phyloP scores from a whole-genome alignment of 192 early-diverging fungal species.

The Coemansia asiatica region DNA sequence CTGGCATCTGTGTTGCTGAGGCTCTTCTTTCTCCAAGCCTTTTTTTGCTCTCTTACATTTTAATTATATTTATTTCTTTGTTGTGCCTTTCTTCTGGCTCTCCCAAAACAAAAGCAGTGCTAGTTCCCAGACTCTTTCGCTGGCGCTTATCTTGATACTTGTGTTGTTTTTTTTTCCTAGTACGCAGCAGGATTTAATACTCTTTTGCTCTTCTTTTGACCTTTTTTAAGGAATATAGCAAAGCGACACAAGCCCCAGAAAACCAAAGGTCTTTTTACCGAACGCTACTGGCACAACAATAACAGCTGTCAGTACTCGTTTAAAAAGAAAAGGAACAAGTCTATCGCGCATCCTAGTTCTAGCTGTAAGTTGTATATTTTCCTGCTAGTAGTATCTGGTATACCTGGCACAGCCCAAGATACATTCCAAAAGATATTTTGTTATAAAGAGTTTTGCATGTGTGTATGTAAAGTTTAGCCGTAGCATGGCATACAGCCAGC shows the following conservation, averaged over 20 bases:
- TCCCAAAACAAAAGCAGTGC: not conserved
- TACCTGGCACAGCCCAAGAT: not conserved
- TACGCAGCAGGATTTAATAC: not conserved
- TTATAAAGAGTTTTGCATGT: not conserved
- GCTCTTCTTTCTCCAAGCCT: not conserved
- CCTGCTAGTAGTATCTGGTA: not conserved
- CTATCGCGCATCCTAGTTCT: not conserved
- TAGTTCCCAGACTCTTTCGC: not conserved
- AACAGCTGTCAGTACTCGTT: not conserved
- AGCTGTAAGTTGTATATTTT: not conserved
- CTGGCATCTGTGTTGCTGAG: not conserved
- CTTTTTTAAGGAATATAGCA: not conserved
- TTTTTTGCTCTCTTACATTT: not conserved
- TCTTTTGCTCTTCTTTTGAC: not conserved
- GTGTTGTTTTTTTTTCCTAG: not conserved
- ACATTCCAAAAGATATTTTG: not conserved
- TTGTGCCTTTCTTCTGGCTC: slow-evolving; percentile 4
- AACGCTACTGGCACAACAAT: not conserved
- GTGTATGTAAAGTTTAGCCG: not conserved
- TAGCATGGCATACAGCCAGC: not conserved
- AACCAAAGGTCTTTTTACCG: not conserved
- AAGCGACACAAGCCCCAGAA: not conserved
- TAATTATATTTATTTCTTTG: slow-evolving; percentile 3
- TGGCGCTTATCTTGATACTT: not conserved
- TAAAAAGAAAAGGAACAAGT: not conserved